Evolutionary conservation across 176 grass and related monocot species (phyloP).

Genomic region (Bonia amplexicaulis): DNA sequence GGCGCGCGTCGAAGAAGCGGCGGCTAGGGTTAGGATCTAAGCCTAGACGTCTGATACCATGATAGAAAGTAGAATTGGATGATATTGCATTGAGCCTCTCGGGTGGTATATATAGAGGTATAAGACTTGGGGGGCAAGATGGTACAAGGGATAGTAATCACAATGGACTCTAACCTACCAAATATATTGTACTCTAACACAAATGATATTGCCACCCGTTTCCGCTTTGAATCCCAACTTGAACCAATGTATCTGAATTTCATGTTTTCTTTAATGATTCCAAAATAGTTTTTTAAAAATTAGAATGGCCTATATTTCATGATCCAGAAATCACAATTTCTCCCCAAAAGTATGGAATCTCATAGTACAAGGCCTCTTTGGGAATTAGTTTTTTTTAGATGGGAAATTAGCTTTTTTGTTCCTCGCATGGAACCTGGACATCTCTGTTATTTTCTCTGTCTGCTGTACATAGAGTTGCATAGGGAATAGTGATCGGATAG

Average conservation of each 20-base stretch:
- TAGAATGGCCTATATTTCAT: not conserved
- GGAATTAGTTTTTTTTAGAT: not conserved
- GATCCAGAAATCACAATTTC: not conserved
- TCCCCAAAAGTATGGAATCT: not conserved
- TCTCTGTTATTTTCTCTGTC: not conserved
- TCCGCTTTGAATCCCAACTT: not conserved
- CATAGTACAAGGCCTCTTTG: not conserved
- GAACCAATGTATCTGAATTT: not conserved
- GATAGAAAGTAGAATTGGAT: too few relatives aligned
- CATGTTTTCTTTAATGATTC: not conserved
- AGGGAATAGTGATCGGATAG: not conserved
- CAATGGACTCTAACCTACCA: too few relatives aligned
- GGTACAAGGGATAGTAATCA: too few relatives aligned
- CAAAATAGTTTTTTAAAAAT: not conserved
- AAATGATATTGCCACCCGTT: not conserved
- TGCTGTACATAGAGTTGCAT: not conserved
- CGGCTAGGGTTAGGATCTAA: too few relatives aligned
- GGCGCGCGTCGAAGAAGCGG: too few relatives aligned
- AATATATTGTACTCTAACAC: too few relatives aligned
- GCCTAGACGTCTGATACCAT: too few relatives aligned
- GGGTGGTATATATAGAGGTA: too few relatives aligned
- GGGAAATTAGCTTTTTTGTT: not conserved
- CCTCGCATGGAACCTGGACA: not conserved
- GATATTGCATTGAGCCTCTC: too few relatives aligned
- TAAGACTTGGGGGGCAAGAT: too few relatives aligned